Percentiles rank a stretch among this genome's conserved stretches.
These are phyloP conservation scores for Neurospora sp. DNA, from an alignment of 495 filamentous ascomycete genomes.

Conservation along the genomic window DNA sequence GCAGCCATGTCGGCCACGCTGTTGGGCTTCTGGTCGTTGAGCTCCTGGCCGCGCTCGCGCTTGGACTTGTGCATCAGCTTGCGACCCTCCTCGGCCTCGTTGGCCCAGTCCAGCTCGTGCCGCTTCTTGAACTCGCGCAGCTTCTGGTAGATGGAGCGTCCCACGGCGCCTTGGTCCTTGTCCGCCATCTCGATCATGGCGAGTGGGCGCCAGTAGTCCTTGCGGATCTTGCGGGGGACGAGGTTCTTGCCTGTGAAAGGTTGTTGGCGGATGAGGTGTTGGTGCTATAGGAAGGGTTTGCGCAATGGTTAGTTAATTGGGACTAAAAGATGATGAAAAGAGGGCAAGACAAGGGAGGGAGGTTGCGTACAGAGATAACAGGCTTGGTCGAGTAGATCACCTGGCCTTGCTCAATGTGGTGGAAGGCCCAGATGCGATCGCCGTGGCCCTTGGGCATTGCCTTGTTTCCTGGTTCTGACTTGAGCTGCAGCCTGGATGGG, in stretches of 20 bases:
- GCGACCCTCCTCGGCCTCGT: conserved; percentile 28
- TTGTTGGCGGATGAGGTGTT: conserved; percentile 60
- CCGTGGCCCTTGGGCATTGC: conserved; percentile 39
- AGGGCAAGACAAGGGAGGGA: neutral
- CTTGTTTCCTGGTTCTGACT: conserved; percentile 3
- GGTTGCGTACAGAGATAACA: conserved; percentile 51
- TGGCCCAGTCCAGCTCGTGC: conserved; percentile 55
- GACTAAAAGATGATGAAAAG: neutral
- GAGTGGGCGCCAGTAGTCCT: conserved; percentile 84
- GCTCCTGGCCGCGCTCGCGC: conserved; percentile 45
- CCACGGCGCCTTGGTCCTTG: conserved; percentile 41
- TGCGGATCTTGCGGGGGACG: conserved; percentile 64
- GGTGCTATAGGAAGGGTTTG: conserved; percentile 39
- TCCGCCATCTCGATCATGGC: conserved; percentile 61
- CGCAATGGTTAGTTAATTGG: conserved; percentile 1
- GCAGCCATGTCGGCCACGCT: conserved; percentile 76
- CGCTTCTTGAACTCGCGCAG: conserved; percentile 71
- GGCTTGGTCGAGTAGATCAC: conserved; percentile 71
- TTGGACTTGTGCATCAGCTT: conserved; percentile 35
- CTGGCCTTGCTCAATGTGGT: conserved; percentile 69
- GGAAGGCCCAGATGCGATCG: conserved; percentile 70
- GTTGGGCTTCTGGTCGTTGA: conserved; percentile 89
- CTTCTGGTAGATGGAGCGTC: conserved; percentile 64
- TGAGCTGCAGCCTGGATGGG: neutral
- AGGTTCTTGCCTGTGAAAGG: conserved; percentile 88